Percentiles rank a stretch among this genome's conserved stretches.
phyloP scores from a whole-genome alignment of 2,329 filamentous ascomycete species.

The Fusarium goolgardi region DNA sequence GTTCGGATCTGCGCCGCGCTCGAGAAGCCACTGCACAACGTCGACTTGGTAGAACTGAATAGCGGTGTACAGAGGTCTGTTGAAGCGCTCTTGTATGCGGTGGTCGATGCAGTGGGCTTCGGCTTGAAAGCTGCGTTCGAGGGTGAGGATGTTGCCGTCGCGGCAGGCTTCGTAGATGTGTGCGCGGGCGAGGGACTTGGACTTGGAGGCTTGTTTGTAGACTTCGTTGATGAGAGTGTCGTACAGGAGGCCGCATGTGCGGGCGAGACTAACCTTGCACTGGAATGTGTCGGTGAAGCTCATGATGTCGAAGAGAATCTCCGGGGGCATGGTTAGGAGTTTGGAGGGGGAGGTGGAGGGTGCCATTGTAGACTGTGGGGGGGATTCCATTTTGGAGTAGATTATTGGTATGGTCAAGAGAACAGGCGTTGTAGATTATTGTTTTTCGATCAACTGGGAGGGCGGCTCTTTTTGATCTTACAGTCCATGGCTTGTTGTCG shows the following conservation, averaged over 20 bases:
- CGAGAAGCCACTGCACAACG: not conserved
- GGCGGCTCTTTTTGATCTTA: rapidly evolving
- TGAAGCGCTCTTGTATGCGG: not conserved
- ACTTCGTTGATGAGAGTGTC: not conserved
- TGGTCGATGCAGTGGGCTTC: not conserved
- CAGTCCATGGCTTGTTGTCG: not conserved
- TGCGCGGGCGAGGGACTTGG: not conserved
- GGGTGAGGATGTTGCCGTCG: not conserved
- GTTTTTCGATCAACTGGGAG: rapidly evolving
- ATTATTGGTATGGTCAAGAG: rapidly evolving
- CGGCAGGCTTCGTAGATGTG: slow-evolving; percentile 3
- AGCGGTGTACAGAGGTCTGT: not conserved
- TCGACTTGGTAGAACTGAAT: not conserved
- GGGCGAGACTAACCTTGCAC: not conserved
- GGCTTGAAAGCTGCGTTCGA: not conserved
- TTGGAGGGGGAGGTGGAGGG: not conserved
- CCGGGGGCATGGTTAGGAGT: not conserved
- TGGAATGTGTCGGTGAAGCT: not conserved
- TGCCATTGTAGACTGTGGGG: not conserved
- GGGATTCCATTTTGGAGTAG: not conserved
- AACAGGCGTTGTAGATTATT: rapidly evolving
- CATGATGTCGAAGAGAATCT: not conserved
- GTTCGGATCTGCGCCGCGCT: not conserved
- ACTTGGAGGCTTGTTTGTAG: not conserved
- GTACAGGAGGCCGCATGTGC: not conserved